Conservation (phyloP, 129 eudicot species). For the Lactuca sativa region DNA sequence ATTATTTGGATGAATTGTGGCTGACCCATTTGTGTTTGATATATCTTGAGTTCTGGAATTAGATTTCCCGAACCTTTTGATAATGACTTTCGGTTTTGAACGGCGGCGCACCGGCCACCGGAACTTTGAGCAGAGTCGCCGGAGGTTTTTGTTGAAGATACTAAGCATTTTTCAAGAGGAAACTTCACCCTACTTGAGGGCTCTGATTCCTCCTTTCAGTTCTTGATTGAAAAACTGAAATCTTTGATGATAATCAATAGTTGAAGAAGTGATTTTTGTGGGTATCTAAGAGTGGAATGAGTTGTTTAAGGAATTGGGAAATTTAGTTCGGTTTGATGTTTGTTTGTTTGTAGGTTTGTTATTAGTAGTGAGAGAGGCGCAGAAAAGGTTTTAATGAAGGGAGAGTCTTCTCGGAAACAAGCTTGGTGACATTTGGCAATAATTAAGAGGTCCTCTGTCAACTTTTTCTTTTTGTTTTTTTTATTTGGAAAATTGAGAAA, state of each 20-base stretch:
- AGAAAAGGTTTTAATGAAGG: conserved; percentile 16
- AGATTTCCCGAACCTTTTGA: conserved; percentile 57
- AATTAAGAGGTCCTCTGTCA: conserved; percentile 25
- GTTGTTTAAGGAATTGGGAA: conserved; percentile 16
- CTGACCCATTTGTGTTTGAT: conserved; percentile 41
- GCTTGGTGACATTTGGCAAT: conserved; percentile 40
- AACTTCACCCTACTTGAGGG: conserved; percentile 13
- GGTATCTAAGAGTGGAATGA: conserved; percentile 19
- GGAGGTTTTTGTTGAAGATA: conserved; percentile 55
- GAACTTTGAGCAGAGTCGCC: conserved; percentile 52
- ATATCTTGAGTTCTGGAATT: conserved; percentile 51
- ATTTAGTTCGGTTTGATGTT: conserved; percentile 23
- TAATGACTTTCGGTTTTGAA: conserved; percentile 52
- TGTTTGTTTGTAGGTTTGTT: conserved; percentile 22
- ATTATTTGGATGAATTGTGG: conserved; percentile 62
- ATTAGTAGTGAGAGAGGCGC: not conserved
- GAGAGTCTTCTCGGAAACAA: conserved; percentile 25
- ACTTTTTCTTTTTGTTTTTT: not conserved
- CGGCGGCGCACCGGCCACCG: conserved; percentile 63
- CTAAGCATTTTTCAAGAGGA: conserved; percentile 45
- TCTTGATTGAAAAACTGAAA: not conserved
- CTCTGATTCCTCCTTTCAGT: conserved; percentile 6
- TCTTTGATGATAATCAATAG: not conserved
- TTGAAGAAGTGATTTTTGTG: conserved; percentile 7
- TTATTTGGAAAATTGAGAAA: not conserved